Base-by-base conservation (phyloP, 1,284 basidiomycete genomes). In the Cutaneotrichosporon spelunceum region DNA sequence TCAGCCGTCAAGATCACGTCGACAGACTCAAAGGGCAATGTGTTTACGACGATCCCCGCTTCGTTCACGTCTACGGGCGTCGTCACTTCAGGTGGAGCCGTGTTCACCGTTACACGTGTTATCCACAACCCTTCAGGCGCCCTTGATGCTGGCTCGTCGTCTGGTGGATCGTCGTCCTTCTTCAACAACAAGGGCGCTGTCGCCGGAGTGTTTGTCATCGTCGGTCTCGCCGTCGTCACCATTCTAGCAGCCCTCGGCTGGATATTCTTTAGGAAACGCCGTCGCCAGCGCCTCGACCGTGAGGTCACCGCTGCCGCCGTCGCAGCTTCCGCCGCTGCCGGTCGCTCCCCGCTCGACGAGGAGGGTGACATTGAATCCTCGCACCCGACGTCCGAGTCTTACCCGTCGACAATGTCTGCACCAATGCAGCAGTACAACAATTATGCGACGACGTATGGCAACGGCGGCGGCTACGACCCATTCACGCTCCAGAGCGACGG, bases 111-210 rank as follows among this genome's bases (percentile, higher is more conserved):
- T 53, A 79, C 78, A 6, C 71, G 75, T 47, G 73, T 76, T 21
- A 56, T 68, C 1, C 70, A 74, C 60, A 78, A 80, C 65, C 76
- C 78, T 0, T 72, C 73, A 1, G 78, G 78, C 6, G 63, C 71
- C 7, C 68, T 79, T 34, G 74, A 78, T 60, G 63, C 67, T 34
- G 73, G 74, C 14, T 66, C 68, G 9, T 68, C 66, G 3, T 60
- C 63, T 1, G 70, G 72, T 4, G 58, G 67, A 4, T 68, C 69
- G 27, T 70, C 66, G n/a, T 70, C 63, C 50, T 68, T 71, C 29
- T 80, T 80, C 67, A 76, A 75, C 70, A 75, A 75, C 69, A 76
- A 75, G 36, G 78, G 78, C 6, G 79, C 79, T 1, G 79, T 80
- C 16, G 79, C 78, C 8, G 79, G 79, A 42, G 75, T 76, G 4